Evolutionary conservation across 768 basidiomycete genomes (phyloP).

Genomic region (Pisolithus orientalis): DNA sequence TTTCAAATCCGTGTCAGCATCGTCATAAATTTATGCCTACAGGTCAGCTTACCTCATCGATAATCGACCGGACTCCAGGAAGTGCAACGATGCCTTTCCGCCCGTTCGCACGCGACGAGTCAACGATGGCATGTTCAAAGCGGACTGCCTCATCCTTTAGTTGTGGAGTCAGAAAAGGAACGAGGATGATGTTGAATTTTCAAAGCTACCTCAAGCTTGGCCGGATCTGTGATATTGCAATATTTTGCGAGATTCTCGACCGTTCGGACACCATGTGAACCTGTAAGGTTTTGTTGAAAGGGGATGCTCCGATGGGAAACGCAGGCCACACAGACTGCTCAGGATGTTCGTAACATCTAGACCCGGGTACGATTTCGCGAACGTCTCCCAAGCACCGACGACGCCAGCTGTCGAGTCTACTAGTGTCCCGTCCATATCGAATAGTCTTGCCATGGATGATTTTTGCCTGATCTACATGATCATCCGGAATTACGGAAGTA

Average conservation of each 20-base stretch:
- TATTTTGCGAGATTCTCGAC: conserved; percentile 71
- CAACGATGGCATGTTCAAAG: conserved; percentile 75
- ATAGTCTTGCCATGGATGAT: conserved; percentile 40
- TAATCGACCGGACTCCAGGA: conserved; percentile 51
- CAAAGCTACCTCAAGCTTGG: conserved; percentile 57
- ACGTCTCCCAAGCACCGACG: conserved; percentile 75
- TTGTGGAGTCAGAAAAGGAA: conserved; percentile 3
- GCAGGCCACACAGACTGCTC: conserved; percentile 36
- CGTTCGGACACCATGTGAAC: conserved; percentile 79
- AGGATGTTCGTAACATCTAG: conserved; percentile 58
- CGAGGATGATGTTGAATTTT: neutral
- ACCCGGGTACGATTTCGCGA: conserved; percentile 60
- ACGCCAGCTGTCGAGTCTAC: conserved; percentile 83
- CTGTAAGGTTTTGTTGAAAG: conserved; percentile 27
- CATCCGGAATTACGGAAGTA: neutral
- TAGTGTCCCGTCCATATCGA: conserved; percentile 82
- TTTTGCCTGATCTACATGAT: neutral
- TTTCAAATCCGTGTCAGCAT: too few species aligned
- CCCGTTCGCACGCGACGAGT: conserved; percentile 48
- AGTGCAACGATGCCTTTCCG: conserved; percentile 60
- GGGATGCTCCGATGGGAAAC: neutral
- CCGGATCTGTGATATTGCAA: conserved; percentile 62
- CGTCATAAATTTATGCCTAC: too few species aligned
- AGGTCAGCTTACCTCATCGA: too few species aligned
- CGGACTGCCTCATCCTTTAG: conserved; percentile 61